Evolutionary conservation across 106 monocot genomes (phyloP), one percentile per base, ranked within the genome.

Genomic region (Allium sativum): DNA sequence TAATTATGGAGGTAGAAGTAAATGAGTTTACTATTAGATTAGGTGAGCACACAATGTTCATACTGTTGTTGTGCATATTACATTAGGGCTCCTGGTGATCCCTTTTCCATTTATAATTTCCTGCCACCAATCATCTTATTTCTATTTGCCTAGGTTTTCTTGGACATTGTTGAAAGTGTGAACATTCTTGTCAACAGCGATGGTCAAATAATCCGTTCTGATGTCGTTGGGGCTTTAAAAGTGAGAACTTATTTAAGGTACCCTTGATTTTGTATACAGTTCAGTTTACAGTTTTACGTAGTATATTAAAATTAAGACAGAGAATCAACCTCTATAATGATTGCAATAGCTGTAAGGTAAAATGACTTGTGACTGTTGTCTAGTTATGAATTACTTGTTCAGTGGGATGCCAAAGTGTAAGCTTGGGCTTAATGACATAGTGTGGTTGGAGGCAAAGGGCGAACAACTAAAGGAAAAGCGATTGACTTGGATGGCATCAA

Each of bases 371-470:
- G 31, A 31, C 31, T 31, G 31, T 31, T 31, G 31, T 31, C 31
- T 31, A 31, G 5, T 31, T 31, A 5, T 50, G 15, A 11, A 11
- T 58, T 21, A 40, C 22, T 40, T 67, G 41, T 77, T 67, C 86
- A 94, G 93, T 83, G 93, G 93, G n/a, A 94, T 94, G 93, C 93
- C 93, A 13, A 89, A 94, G 50, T 94, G 93, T 72, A 94, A 94
- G 68, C 86, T 94, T 58, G 93, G 93, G 44, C 61, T 94, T 52
- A 94, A 94, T 77, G 93, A 94, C 55, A 76, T 86, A 72, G 83
- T 94, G 17, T 83, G 89, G 65, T 74, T 94, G 74, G 93, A 94
- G 64, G 89, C 93, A 74, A 94, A 74, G 93, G 93, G 48, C 75
- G 93, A 51, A 57, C 93, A 56, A 83, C 93, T 43, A 94, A 94